Percentiles rank a stretch among this genome's conserved stretches.
Conservation (phyloP, 2,329 filamentous ascomycete species). For the Orbilia blumenaviensis region DNA sequence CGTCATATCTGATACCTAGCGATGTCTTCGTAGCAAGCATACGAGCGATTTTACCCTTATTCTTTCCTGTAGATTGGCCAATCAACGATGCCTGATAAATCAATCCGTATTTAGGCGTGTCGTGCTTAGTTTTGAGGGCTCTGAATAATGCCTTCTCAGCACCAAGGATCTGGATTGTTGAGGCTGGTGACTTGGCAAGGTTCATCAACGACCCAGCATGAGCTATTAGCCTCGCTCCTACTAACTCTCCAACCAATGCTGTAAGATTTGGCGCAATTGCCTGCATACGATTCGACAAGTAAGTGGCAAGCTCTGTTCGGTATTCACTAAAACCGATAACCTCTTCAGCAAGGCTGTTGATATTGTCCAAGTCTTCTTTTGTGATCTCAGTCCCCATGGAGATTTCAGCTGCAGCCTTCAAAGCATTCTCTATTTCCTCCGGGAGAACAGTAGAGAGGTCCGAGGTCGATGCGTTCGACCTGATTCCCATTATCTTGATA, state of each 20-base stretch:
- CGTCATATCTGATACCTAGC: conserved; percentile 90
- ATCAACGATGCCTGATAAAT: conserved; percentile 93
- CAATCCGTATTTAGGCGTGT: conserved; percentile 97
- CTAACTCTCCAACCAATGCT: conserved; percentile 88
- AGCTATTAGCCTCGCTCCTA: conserved; percentile 92
- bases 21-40: conserved; percentile 94
- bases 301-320: conserved; percentile 84
- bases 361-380: conserved; percentile 89
- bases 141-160: conserved; percentile 99
- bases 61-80: conserved; percentile 94
- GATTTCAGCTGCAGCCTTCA: conserved; percentile 94
- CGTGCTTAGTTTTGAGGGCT: conserved; percentile 98
- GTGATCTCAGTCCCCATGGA: conserved; percentile 99
- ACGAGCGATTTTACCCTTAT: conserved; percentile 99
- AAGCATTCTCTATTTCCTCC: conserved; percentile 88
- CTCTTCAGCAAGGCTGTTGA: conserved; percentile 88
- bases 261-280: conserved; percentile 97
- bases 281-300: conserved; percentile 91
- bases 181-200: conserved; percentile 92
- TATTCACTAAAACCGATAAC: conserved; percentile 93
- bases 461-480: conserved; percentile 76
- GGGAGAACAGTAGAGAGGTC: conserved; percentile 91
- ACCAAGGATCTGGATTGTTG: conserved; percentile 96
- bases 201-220: conserved; percentile 94
- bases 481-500: conserved; percentile 87